phyloP scores from a whole-genome alignment of 495 filamentous ascomycete species.

The Clavariopsis aquatica region DNA sequence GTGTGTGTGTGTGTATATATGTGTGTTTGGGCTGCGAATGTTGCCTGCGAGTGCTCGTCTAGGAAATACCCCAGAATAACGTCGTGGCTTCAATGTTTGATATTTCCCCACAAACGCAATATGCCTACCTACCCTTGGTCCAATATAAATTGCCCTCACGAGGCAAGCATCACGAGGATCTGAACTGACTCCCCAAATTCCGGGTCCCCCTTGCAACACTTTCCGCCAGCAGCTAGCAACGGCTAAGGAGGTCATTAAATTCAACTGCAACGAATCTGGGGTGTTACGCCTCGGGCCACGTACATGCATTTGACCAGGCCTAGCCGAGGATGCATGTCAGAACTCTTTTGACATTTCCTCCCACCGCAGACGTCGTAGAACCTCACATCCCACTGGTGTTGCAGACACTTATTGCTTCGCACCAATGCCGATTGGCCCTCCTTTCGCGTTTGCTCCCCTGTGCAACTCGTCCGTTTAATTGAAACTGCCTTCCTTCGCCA shows the following conservation, averaged over 20 bases:
- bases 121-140: no score
- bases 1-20: no score
- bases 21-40: no score
- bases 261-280: conserved; percentile 2
- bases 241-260: not conserved
- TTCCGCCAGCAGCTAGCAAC: not conserved
- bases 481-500: conserved; percentile 14
- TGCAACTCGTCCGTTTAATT: conserved; percentile 8
- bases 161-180: no score
- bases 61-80: no score
- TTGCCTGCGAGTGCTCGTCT: no score
- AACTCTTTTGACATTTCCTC: conserved; percentile 13
- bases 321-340: conserved; percentile 20
- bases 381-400: conserved; percentile 10
- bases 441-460: not conserved
- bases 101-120: no score
- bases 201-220: not conserved
- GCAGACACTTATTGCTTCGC: conserved; percentile 10
- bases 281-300: not conserved
- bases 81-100: no score
- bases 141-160: not conserved
- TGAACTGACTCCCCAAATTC: not conserved
- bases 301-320: conserved; percentile 5
- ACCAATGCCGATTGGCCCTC: conserved; percentile 4
- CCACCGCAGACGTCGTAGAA: not conserved